A percentile compares a stretch with the other conserved stretches of the same genome.
These are phyloP conservation scores for Aquanectria penicillioides DNA, from an alignment of 2,329 filamentous ascomycete genomes.

Conservation along the genomic window DNA sequence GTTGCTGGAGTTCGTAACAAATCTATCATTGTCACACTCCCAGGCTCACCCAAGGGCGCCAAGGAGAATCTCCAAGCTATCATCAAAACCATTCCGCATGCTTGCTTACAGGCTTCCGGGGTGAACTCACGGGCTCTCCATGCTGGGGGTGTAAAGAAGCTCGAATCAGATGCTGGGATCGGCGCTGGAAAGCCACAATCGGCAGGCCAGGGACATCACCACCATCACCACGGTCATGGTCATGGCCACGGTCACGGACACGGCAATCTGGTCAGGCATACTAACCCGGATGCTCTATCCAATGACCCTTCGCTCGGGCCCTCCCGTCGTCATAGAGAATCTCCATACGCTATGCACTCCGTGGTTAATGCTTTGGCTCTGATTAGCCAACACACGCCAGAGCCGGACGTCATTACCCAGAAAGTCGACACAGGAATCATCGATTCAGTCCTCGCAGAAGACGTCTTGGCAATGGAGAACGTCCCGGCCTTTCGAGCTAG, in stretches of 20 bases:
- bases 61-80: constrained; percentile 92
- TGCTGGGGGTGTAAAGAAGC: constrained; percentile 80
- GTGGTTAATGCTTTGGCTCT: constrained; percentile 82
- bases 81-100: constrained; percentile 90
- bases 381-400: constrained; percentile 78
- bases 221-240: constrained; percentile 63
- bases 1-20: constrained; percentile 87
- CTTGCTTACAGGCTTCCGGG: constrained; percentile 89
- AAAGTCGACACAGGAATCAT: constrained; percentile 74
- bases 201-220: constrained; percentile 55
- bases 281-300: constrained; percentile 67
- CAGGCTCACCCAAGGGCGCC: constrained; percentile 94
- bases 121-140: constrained; percentile 84
- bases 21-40: constrained; percentile 86
- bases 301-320: constrained; percentile 70
- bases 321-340: constrained; percentile 81
- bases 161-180: constrained; percentile 85
- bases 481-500: constrained; percentile 95
- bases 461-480: constrained; percentile 81
- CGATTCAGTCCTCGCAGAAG: constrained; percentile 82
- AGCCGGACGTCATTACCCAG: constrained; percentile 63
- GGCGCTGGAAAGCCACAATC: constrained; percentile 43
- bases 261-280: constrained; percentile 77
- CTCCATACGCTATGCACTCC: constrained; percentile 90
- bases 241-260: constrained; percentile 67